These are phyloP conservation scores for Coniosporium tulheliwenetii DNA, from an alignment of 2,329 filamentous ascomycete genomes.

Conservation along the genomic window DNA sequence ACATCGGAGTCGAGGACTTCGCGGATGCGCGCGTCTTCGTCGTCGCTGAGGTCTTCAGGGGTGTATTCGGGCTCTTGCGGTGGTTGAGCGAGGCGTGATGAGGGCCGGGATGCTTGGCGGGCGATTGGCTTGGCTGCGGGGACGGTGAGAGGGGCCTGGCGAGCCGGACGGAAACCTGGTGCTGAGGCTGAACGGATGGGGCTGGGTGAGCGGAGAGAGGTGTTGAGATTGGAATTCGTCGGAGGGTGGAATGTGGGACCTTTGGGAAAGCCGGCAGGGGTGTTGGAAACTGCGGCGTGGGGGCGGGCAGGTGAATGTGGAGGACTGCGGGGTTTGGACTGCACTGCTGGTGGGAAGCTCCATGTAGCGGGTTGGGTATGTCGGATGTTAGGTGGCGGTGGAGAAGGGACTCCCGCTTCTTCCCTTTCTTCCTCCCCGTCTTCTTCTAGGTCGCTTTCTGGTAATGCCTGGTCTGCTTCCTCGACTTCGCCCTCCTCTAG, in stretches of 20 bases:
- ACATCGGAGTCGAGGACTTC: slow-evolving; percentile 44
- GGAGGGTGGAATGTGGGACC: slow-evolving; percentile 39
- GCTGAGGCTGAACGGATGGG: slow-evolving; percentile 45
- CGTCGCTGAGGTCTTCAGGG: slow-evolving; percentile 39
- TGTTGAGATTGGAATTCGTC: slow-evolving; percentile 23
- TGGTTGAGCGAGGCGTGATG: slow-evolving; percentile 1
- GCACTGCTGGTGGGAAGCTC: neutral
- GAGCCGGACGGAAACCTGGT: slow-evolving; percentile 17
- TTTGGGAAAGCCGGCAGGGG: slow-evolving; percentile 23
- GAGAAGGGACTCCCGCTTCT: too few relatives aligned
- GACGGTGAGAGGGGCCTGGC: slow-evolving; percentile 7
- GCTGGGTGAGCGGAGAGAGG: slow-evolving; percentile 58
- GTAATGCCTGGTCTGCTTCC: too few relatives aligned
- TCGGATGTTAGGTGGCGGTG: too few relatives aligned
- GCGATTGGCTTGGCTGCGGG: slow-evolving; percentile 16
- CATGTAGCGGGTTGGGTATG: too few relatives aligned
- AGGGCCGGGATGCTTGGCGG: slow-evolving; percentile 9
- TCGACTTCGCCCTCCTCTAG: slow-evolving; percentile 13
- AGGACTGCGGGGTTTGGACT: neutral
- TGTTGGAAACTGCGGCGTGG: slow-evolving; percentile 5
- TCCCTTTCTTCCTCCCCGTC: too few relatives aligned
- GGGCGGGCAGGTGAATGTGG: neutral
- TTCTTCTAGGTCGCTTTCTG: too few relatives aligned
- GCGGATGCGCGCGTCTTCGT: slow-evolving; percentile 55
- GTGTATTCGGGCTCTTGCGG: slow-evolving; percentile 19